Percentiles rank a stretch among this genome's conserved stretches.
Conservation (phyloP, 495 filamentous ascomycete genomes). For the Annulohypoxylon nitens region DNA sequence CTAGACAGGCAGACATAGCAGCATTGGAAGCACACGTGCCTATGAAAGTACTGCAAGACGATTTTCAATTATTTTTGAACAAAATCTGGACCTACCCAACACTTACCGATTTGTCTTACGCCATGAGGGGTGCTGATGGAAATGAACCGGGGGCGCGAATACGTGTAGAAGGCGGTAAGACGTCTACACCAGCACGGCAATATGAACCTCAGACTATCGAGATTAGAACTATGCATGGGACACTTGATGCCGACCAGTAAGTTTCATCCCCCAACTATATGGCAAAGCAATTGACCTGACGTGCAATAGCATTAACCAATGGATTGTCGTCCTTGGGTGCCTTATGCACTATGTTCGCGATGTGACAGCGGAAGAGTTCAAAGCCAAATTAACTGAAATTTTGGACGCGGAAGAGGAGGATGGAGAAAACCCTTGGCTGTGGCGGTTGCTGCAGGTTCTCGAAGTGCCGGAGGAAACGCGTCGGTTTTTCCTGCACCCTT, state of each 20-base stretch:
- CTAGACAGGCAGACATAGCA: not conserved
- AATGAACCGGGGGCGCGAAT: not conserved
- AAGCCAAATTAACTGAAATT: not conserved
- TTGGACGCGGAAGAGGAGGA: not conserved
- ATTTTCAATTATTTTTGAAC: no score
- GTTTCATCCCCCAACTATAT: not conserved
- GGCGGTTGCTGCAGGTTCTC: constrained; percentile 16
- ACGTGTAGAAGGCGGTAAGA: constrained; percentile 8
- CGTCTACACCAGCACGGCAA: not conserved
- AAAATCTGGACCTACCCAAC: constrained; percentile 24
- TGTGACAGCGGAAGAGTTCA: not conserved
- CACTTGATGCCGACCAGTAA: constrained; percentile 46
- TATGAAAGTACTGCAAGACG: no score
- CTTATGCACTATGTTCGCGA: constrained; percentile 24
- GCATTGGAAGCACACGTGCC: not conserved
- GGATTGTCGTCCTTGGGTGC: constrained; percentile 29
- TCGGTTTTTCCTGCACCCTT: constrained; percentile 18
- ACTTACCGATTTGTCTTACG: not conserved
- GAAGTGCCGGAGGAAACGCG: constrained; percentile 13
- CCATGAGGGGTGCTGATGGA: not conserved
- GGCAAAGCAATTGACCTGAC: not conserved
- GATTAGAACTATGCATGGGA: constrained; percentile 46
- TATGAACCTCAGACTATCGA: constrained; percentile 30
- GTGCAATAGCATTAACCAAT: constrained; percentile 39
- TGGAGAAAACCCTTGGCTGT: not conserved